These are phyloP conservation scores for Cotoneaster glaucophyllus DNA, from an alignment of 306 rosid genomes.

Conservation along the genomic window DNA sequence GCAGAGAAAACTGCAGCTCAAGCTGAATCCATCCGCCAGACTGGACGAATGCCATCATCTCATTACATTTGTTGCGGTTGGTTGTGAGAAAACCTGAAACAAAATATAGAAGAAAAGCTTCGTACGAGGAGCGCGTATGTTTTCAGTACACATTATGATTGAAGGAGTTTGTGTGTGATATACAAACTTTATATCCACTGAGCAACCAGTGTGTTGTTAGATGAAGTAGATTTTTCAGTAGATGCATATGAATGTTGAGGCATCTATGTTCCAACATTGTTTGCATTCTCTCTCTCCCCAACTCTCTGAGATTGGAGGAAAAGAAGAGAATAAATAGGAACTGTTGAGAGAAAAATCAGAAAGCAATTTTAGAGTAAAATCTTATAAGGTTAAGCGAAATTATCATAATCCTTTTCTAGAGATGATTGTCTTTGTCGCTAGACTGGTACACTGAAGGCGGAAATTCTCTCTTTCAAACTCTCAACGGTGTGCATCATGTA, in stretches of 20 bases:
- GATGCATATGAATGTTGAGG: background rate
- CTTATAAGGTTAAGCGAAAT: background rate
- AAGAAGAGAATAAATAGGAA: background rate
- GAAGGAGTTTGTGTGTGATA: background rate
- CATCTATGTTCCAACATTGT: background rate
- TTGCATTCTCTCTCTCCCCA: background rate
- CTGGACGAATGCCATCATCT: conserved; percentile 60
- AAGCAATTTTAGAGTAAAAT: background rate
- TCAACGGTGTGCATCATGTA: background rate
- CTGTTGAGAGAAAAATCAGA: background rate
- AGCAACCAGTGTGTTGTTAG: background rate
- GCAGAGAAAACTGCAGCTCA: conserved; percentile 73
- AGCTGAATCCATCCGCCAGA: conserved; percentile 72
- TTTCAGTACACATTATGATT: conserved; percentile 1
- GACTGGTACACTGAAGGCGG: background rate
- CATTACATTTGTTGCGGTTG: conserved; percentile 71
- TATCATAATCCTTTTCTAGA: background rate
- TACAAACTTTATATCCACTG: background rate
- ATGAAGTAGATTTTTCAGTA: conserved; percentile 1
- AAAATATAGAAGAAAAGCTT: background rate
- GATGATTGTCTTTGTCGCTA: background rate
- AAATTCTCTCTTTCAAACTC: background rate
- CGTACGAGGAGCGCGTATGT: background rate
- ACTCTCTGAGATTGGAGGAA: background rate
- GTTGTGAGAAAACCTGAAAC: conserved; percentile 24